These are phyloP conservation scores for Lipomyces oligophaga DNA, from an alignment of 805 yeast species.

Conservation along the genomic window DNA sequence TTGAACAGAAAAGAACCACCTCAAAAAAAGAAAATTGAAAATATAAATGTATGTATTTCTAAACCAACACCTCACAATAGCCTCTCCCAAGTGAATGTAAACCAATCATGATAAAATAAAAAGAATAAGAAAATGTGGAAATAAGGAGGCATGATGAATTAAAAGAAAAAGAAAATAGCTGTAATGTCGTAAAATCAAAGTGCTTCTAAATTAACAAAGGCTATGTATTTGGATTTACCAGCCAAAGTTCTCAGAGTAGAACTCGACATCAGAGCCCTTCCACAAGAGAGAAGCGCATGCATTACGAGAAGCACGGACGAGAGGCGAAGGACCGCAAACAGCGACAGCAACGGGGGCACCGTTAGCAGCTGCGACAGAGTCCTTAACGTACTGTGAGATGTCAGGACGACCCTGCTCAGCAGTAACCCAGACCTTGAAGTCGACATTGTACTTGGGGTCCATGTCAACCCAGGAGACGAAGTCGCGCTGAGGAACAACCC, in stretches of 20 bases:
- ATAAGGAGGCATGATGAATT: not conserved
- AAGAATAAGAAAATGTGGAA: slow-evolving; percentile 1
- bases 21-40: not conserved
- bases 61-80: not conserved
- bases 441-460: slow-evolving; percentile 25
- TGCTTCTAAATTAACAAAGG: slow-evolving; percentile 1
- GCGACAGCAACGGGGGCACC: slow-evolving; percentile 30
- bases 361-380: slow-evolving; percentile 24
- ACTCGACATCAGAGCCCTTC: slow-evolving; percentile 31
- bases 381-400: slow-evolving; percentile 28
- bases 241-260: slow-evolving; percentile 36
- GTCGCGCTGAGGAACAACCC: slow-evolving; percentile 35
- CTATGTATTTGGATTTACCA: slow-evolving; percentile 33
- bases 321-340: slow-evolving; percentile 36
- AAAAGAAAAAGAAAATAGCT: not conserved
- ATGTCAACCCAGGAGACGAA: slow-evolving; percentile 33
- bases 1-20: slow-evolving; percentile 2
- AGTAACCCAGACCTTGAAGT: slow-evolving; percentile 35
- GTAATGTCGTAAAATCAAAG: slow-evolving; percentile 1
- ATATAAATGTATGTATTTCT: not conserved
- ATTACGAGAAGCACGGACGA: slow-evolving; percentile 33
- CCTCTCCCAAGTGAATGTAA: too few species aligned
- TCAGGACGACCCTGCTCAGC: slow-evolving; percentile 36
- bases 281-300: slow-evolving; percentile 30
- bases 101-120: not conserved